phyloP scores from a whole-genome alignment of 2,329 filamentous ascomycete genomes.

The Nemania serpens region DNA sequence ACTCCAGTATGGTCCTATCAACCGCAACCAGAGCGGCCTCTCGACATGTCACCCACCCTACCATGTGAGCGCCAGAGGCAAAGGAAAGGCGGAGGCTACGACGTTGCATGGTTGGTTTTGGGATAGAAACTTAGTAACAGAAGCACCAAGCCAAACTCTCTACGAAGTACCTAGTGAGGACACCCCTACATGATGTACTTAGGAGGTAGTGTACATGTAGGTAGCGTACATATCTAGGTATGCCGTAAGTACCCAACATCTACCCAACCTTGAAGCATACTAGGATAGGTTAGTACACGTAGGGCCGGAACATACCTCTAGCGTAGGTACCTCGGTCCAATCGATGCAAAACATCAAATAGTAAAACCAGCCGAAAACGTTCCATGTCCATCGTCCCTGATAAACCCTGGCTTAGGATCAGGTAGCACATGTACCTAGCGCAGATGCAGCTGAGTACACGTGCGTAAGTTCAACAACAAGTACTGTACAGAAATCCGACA shows the following conservation, averaged over 20 bases:
- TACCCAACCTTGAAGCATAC: neutral
- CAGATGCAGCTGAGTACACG: no score
- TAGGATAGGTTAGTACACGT: neutral
- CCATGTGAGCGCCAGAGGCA: constrained; percentile 8
- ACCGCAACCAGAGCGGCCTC: constrained; percentile 1
- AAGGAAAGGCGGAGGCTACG: constrained; percentile 9
- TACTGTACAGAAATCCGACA: neutral
- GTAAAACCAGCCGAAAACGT: neutral
- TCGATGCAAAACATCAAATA: constrained; percentile 23
- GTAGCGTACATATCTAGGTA: no score
- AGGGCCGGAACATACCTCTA: constrained; percentile 4
- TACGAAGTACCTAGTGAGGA: neutral
- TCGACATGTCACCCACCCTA: constrained; percentile 12
- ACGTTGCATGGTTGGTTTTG: constrained; percentile 4
- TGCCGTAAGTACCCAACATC: neutral
- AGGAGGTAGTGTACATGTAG: neutral
- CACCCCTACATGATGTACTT: neutral
- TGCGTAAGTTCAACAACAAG: neutral
- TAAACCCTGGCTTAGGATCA: no score
- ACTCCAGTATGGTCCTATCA: constrained; percentile 18
- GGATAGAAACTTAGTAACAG: neutral
- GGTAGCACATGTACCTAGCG: no score
- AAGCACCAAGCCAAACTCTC: neutral
- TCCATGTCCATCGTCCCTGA: neutral
- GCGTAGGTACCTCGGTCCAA: constrained; percentile 2